Base-by-base conservation (phyloP, 805 yeast genomes). In the Martiniozyma abietophila region DNA sequence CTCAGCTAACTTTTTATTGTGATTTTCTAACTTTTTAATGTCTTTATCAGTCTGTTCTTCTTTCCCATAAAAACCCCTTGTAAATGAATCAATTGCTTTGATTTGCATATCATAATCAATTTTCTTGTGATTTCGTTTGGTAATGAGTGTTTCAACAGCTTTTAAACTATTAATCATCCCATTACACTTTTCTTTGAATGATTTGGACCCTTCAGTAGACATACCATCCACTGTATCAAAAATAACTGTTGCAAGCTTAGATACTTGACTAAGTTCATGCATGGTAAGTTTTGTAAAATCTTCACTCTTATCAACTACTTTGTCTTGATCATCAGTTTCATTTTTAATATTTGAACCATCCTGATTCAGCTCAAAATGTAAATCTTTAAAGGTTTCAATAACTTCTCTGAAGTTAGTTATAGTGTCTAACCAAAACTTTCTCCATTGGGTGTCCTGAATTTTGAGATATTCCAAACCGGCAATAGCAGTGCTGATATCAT, bases 21-120 rank as follows among this genome's bases (percentile, higher is more conserved):
- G 48, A 1, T 44, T 41, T 14, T 52, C 53, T 41, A 67, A 43
- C 32, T 61, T 55, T 3, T 41, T 31, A 36, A 51, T 55, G 12
- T 65, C 73, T 38, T 65, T 64, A 4, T 59, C 67, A 16, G 54
- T 53, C n/a, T n/a, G n/a, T n/a, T n/a, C n/a, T n/a, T n/a, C n/a
- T n/a, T n/a, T n/a, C n/a, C n/a, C n/a, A n/a, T n/a, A n/a, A n/a
- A n/a, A n/a, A n/a, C n/a, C n/a, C n/a, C n/a, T n/a, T n/a, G n/a
- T n/a, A 4, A 56, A 52, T 38, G 67, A 64, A 15, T 64, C 65
- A 3, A 66, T 51, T 20, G 59, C 51, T 32, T 51, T 51, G 25
- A 56, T 56, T 25, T 55, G 44, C 45, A 61, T 64, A 31, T 62
- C 66, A 31, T 53, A 60, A 31, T 64, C 65, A 11, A 50, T 52